These are phyloP conservation scores for Metschnikowia dekortorum DNA, from an alignment of 805 yeast genomes.

Conservation along the genomic window DNA sequence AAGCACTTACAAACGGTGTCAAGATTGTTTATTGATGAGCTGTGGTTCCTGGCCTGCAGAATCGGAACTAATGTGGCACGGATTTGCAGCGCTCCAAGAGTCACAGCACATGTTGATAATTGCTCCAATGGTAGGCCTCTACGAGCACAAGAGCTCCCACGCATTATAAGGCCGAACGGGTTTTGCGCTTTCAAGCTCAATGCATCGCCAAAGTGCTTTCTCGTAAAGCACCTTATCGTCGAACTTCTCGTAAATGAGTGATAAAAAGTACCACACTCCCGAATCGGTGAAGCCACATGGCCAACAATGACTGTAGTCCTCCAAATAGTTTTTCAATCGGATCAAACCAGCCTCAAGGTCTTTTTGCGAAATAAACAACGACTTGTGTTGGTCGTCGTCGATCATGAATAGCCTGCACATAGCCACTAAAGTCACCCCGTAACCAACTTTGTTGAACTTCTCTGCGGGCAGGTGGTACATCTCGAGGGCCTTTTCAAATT, in stretches of 20 bases:
- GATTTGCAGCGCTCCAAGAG: no score
- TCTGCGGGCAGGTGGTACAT: slow-evolving; percentile 21
- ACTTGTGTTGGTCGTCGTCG: slow-evolving; percentile 29
- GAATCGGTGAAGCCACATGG: slow-evolving; percentile 37
- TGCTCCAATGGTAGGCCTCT: neutral
- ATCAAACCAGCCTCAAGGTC: slow-evolving; percentile 62
- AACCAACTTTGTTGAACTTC: slow-evolving; percentile 27
- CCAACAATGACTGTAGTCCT: slow-evolving; percentile 32
- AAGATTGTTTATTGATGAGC: neutral
- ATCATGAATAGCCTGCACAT: slow-evolving; percentile 47
- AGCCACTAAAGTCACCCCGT: slow-evolving; percentile 52
- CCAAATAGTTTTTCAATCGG: slow-evolving; percentile 46
- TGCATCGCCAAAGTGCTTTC: slow-evolving; percentile 55
- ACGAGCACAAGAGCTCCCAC: neutral
- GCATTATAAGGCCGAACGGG: slow-evolving; percentile 44
- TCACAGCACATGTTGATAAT: no score
- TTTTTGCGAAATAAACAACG: slow-evolving; percentile 48
- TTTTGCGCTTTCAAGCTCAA: slow-evolving; percentile 57
- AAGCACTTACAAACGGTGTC: neutral
- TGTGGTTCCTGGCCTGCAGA: neutral
- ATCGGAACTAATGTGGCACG: no score
- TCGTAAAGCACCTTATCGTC: slow-evolving; percentile 48
- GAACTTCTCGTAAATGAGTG: slow-evolving; percentile 55
- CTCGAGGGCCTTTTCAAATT: slow-evolving; percentile 61
- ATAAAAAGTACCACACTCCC: slow-evolving; percentile 70